Percentiles rank a stretch among this genome's conserved stretches.
Conservation (phyloP, 2,329 filamentous ascomycete genomes). For the Fusarium hainanense region DNA sequence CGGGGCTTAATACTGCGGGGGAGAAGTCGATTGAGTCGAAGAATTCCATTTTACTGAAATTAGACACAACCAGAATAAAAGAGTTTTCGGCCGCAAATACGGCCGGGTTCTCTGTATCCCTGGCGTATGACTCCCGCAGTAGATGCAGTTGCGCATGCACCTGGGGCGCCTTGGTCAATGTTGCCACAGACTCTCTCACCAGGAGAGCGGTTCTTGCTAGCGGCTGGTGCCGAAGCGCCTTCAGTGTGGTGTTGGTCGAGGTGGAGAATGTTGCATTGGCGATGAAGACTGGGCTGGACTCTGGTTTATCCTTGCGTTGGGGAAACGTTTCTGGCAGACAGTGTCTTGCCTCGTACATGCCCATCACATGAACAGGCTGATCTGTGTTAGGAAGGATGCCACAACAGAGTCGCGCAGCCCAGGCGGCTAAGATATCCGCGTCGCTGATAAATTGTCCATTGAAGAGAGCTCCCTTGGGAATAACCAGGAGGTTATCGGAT, state of each 20-base stretch:
- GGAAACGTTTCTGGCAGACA: conserved; percentile 1
- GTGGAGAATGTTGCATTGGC: conserved; percentile 11
- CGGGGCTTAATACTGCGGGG: not conserved
- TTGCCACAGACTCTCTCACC: conserved; percentile 8
- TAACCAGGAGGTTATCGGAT: not conserved
- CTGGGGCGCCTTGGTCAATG: not conserved
- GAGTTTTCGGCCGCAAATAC: not conserved
- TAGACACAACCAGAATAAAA: conserved; percentile 1
- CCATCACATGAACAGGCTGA: conserved; percentile 3
- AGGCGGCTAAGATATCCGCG: not conserved
- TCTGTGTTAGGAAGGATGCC: conserved; percentile 1
- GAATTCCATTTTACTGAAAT: conserved; percentile 7
- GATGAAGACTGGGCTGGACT: not conserved
- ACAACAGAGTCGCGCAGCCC: conserved; percentile 9
- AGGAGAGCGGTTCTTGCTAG: conserved; percentile 3
- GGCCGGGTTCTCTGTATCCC: not conserved
- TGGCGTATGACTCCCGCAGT: not conserved
- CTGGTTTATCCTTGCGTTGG: conserved; percentile 4
- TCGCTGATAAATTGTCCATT: conserved; percentile 4
- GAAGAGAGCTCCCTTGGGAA: conserved; percentile 3
- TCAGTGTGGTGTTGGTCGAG: conserved; percentile 7
- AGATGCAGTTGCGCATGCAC: conserved; percentile 4
- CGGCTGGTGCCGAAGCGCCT: conserved; percentile 4
- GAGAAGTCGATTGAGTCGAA: conserved; percentile 12
- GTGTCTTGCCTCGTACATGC: conserved; percentile 11